phyloP scores from a whole-genome alignment of 306 rosid species.

The Sindora glabra region DNA sequence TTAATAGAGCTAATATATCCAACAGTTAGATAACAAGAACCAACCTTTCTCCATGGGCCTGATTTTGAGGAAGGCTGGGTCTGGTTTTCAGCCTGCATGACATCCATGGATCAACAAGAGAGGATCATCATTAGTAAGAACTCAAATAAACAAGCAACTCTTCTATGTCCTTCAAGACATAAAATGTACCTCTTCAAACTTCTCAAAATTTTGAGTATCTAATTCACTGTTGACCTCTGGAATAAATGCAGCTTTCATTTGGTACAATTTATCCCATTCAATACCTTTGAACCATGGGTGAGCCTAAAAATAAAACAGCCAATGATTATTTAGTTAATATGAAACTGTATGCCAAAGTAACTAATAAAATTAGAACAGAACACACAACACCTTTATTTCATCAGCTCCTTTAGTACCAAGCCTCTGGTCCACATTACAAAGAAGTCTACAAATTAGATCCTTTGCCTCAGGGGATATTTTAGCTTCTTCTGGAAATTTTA shows the following conservation, averaged over 20 bases:
- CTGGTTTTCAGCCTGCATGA: conserved; percentile 57
- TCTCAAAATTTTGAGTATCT: conserved; percentile 98
- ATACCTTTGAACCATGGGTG: conserved; percentile 91
- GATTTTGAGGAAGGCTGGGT: conserved; percentile 71
- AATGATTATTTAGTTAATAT: conserved; percentile 23
- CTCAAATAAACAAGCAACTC: conserved; percentile 11
- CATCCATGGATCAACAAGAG: conserved; percentile 14
- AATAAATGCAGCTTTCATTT: conserved; percentile 93
- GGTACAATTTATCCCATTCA: conserved; percentile 90
- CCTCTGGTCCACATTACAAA: conserved; percentile 93
- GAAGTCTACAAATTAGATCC: conserved; percentile 78
- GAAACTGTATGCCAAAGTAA: conserved; percentile 16
- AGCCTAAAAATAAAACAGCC: conserved; percentile 50
- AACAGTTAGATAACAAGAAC: conserved; percentile 21
- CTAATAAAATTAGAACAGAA: conserved; percentile 39
- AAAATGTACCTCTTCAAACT: conserved; percentile 87
- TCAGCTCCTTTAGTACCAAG: conserved; percentile 95
- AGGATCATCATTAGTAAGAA: conserved; percentile 17
- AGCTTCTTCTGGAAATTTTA: conserved; percentile 98
- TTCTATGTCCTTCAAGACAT: not conserved
- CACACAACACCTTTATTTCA: conserved; percentile 97
- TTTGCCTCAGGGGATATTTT: conserved; percentile 83
- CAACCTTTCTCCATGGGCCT: conserved; percentile 99
- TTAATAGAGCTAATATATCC: not conserved
- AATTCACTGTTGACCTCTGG: conserved; percentile 96